Conservation (phyloP, 2,329 filamentous ascomycete species). For the Incumbomyces lentus region DNA sequence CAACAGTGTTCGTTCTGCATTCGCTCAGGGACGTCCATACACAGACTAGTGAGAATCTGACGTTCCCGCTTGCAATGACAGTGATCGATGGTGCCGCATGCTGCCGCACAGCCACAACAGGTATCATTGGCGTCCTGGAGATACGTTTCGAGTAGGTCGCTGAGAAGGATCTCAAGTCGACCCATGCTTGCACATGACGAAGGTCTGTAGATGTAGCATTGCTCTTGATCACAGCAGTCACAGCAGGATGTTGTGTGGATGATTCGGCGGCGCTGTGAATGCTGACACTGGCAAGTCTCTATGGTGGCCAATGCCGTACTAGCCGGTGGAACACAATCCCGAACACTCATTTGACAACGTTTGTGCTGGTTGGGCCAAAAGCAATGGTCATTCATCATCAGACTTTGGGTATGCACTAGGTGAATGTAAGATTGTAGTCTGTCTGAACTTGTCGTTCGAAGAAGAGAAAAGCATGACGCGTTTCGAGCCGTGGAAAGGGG, state of each 20-base stretch:
- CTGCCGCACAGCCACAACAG: too few relatives aligned
- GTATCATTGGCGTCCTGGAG: neutral
- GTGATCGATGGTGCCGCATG: too few relatives aligned
- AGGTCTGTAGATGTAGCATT: neutral
- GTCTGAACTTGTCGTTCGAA: neutral
- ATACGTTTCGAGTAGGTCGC: neutral
- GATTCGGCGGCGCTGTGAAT: too few relatives aligned
- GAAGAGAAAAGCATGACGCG: neutral
- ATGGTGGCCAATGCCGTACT: neutral
- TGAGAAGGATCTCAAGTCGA: neutral
- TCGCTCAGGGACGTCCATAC: too few relatives aligned
- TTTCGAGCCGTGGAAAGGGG: neutral
- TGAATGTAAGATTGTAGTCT: neutral
- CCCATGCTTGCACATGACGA: neutral
- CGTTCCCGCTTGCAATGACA: too few relatives aligned
- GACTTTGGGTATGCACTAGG: neutral
- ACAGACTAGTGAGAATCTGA: too few relatives aligned
- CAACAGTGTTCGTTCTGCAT: too few relatives aligned
- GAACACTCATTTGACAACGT: neutral
- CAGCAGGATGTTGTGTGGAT: neutral
- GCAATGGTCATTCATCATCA: neutral
- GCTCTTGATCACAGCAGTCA: neutral
- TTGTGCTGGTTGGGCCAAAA: neutral
- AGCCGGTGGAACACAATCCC: neutral
- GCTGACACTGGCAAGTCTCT: neutral